phyloP scores from a whole-genome alignment of 73 alveolate genomes.

The Effrenium voratum region DNA sequence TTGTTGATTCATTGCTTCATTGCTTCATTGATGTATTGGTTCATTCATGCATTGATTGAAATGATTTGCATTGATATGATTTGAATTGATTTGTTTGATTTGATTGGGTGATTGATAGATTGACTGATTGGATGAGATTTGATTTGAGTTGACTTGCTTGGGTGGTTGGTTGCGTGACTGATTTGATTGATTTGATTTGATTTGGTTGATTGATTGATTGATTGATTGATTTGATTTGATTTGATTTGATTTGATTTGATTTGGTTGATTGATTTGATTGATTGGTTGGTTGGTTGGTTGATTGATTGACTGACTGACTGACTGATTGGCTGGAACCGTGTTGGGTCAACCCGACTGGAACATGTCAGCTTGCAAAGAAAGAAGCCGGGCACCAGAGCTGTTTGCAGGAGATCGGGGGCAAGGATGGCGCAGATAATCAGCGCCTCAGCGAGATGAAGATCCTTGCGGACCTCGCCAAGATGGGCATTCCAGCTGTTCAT shows the following conservation, averaged over 20 bases:
- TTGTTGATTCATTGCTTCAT: too few relatives aligned
- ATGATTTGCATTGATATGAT: too few relatives aligned
- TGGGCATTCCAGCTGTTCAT: conserved; percentile 58
- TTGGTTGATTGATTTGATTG: not conserved
- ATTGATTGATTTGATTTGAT: not conserved
- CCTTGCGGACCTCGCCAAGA: conserved; percentile 26
- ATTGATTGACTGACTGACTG: not conserved
- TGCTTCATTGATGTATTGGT: too few relatives aligned
- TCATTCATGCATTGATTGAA: too few relatives aligned
- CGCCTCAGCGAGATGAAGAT: conserved; percentile 25
- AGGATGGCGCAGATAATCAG: conserved; percentile 54
- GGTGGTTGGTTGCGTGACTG: too few relatives aligned
- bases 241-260: not conserved
- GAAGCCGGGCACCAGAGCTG: too few relatives aligned
- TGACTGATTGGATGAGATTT: too few relatives aligned
- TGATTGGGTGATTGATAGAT: too few relatives aligned
- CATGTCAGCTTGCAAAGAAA: not conserved
- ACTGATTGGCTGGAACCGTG: not conserved
- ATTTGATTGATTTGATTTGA: too few relatives aligned
- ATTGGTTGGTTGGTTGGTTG: not conserved
- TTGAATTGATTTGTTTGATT: too few relatives aligned
- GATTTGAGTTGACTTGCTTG: too few relatives aligned
- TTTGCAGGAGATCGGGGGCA: conserved; percentile 53
- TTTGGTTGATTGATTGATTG: not conserved
- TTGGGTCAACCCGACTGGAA: not conserved